Conservation (phyloP, 441 rosid genomes). For the Erysimum pusillum region DNA sequence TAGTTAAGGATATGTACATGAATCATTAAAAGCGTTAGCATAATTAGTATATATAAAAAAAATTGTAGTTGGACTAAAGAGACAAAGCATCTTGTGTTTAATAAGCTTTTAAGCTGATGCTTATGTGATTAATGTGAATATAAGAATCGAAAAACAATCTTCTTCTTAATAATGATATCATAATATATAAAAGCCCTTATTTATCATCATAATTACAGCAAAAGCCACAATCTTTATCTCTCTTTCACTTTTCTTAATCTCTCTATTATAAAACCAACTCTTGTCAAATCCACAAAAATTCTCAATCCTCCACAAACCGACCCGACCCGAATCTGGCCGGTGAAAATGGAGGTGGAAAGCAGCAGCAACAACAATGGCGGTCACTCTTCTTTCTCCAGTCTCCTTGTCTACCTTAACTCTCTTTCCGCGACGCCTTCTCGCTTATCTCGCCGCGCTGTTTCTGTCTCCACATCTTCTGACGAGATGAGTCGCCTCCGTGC, state of each 20-base stretch:
- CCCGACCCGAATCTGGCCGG: slow-evolving; percentile 21
- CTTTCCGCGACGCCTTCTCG: slow-evolving; percentile 72
- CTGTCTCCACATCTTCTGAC: slow-evolving; percentile 74
- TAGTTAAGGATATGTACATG: slow-evolving; percentile 4
- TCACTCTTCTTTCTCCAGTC: slow-evolving; percentile 70
- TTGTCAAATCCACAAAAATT: slow-evolving; percentile 34
- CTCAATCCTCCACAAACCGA: slow-evolving; percentile 30
- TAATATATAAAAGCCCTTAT: not conserved
- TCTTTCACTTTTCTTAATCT: slow-evolving; percentile 13
- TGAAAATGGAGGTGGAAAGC: slow-evolving; percentile 36
- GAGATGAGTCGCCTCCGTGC: slow-evolving; percentile 70
- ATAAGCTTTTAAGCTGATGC: slow-evolving; percentile 33
- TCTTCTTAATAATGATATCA: slow-evolving; percentile 6
- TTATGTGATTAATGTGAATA: slow-evolving; percentile 39
- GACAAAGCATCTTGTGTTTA: slow-evolving; percentile 34
- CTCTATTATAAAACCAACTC: slow-evolving; percentile 23
- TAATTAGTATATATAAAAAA: slow-evolving; percentile 3
- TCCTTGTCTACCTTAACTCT: slow-evolving; percentile 65
- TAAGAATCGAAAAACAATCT: slow-evolving; percentile 17
- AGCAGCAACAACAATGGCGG: slow-evolving; percentile 52
- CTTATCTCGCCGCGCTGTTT: slow-evolving; percentile 67
- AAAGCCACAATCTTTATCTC: slow-evolving; percentile 34
- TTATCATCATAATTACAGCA: slow-evolving; percentile 23
- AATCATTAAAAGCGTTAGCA: slow-evolving; percentile 38
- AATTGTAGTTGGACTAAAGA: slow-evolving; percentile 37